These are phyloP conservation scores for Pestalotiopsis sp. DNA, from an alignment of 2,329 filamentous ascomycete genomes.

Conservation along the genomic window DNA sequence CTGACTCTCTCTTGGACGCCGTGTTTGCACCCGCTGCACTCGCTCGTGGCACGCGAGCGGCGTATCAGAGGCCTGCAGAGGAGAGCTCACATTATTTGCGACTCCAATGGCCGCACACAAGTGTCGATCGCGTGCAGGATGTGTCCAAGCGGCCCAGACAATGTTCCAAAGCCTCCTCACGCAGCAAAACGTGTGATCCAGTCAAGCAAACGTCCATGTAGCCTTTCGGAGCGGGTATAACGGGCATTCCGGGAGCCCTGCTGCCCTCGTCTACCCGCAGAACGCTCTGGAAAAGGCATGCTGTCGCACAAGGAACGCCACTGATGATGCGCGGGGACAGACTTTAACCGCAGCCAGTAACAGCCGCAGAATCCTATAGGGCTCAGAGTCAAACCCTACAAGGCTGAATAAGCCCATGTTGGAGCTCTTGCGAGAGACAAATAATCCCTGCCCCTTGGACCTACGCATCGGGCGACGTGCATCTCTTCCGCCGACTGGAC, in stretches of 20 bases:
- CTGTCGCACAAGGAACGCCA: neutral
- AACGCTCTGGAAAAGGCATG: neutral
- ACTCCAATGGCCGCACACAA: neutral
- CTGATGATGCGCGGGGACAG: neutral
- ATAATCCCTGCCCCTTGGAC: neutral
- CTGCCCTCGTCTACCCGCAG: neutral
- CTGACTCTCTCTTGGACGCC: conserved; percentile 1
- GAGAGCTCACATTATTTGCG: neutral
- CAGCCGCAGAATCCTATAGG: neutral
- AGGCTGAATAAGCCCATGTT: conserved; percentile 4
- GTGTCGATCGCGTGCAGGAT: neutral
- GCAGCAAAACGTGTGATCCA: neutral
- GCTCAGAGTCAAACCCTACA: conserved; percentile 5
- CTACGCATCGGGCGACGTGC: neutral
- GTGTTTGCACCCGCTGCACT: neutral
- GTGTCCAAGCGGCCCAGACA: neutral
- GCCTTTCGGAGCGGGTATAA: neutral
- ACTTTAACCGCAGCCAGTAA: neutral
- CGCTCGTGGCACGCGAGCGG: neutral
- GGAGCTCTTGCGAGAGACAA: neutral
- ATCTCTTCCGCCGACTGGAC: neutral
- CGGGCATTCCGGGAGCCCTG: neutral
- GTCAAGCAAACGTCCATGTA: neutral
- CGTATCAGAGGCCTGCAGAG: neutral
- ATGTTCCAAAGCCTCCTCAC: neutral